Evolutionary conservation across 1,284 basidiomycete species (phyloP).

Genomic region (Ustilago tritici): DNA sequence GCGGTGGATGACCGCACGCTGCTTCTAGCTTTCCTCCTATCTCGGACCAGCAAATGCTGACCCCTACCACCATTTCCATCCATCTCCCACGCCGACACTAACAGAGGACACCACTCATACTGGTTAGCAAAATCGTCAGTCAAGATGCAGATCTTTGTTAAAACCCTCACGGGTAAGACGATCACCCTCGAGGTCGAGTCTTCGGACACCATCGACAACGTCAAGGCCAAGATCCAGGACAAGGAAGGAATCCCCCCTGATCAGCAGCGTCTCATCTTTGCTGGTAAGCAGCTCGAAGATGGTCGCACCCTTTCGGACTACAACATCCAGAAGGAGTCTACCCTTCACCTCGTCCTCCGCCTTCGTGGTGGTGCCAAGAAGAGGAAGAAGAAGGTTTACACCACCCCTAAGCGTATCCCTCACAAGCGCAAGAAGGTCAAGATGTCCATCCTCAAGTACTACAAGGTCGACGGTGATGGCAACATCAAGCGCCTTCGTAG

Average conservation of each 20-base stretch:
- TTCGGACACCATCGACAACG: conserved; percentile 70
- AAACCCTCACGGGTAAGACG: conserved; percentile 70
- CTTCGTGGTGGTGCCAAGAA: conserved; percentile 98
- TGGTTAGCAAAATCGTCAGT: conserved; percentile 63
- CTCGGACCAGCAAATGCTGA: conserved; percentile 15
- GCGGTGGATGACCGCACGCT: neutral
- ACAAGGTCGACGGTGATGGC: conserved; percentile 98
- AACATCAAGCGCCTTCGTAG: conserved; percentile 99
- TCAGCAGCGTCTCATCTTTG: conserved; percentile 97
- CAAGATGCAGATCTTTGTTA: conserved; percentile 67
- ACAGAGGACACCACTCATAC: conserved; percentile 62
- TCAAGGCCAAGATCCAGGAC: conserved; percentile 73
- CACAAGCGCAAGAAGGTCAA: conserved; percentile 99
- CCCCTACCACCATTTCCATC: conserved; percentile 1
- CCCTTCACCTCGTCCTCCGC: conserved; percentile 68
- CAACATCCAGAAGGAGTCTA: conserved; percentile 82
- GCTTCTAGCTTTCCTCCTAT: neutral
- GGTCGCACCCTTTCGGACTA: conserved; percentile 73
- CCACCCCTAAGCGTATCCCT: conserved; percentile 99
- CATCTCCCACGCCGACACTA: neutral
- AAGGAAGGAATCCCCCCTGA: conserved; percentile 86
- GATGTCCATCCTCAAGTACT: conserved; percentile 98
- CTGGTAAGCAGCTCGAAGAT: conserved; percentile 89
- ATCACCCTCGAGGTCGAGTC: conserved; percentile 71
- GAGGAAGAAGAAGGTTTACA: conserved; percentile 99